Base-by-base conservation (phyloP, 495 filamentous ascomycete genomes). In the Talaromyces liani region DNA sequence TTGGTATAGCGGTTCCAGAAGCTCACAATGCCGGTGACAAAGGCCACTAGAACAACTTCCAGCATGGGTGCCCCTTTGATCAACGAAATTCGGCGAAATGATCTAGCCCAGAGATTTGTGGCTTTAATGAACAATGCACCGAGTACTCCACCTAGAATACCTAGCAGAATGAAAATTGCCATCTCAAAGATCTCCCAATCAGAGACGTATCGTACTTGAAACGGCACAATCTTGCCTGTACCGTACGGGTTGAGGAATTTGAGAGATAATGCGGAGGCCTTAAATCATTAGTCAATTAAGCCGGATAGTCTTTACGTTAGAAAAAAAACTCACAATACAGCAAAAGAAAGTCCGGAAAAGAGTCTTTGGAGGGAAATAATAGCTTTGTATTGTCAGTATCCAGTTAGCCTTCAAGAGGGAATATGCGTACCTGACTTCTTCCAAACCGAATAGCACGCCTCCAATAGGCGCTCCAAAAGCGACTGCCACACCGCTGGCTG, bases 291-390 rank as follows among this genome's bases (percentile, higher is more conserved):
- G 25, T 34, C 10, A 25, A 61, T 66, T 55, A 62, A 53, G 56
- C 7, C 14, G 64, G 45, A 64, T 64, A 51, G 25, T 20, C 4
- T 49, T 47, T 45, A 20, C 31, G 41, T 39, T 20, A 36, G 33
- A 45, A 54, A 25, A 54, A 25, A 41, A 47, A 71, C 77, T 69
- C 71, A 75, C 90, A 68, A 98, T 98, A 74, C 93, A 98, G 74
- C 92, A 97, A 76, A 97, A 98, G 79, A 98, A 98, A 1, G 94
- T 98, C 45, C 94, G 82, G 77, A 98, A 98, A 3, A 98, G 84
- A 2, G 93, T 97, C 76, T 98, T 98, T n/a, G 94, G 90, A 4
- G 93, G 94, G 73, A 97, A 97, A 72, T 97, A 98, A 73, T 98
- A 98, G 72, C 88, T 58, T 58, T 29, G 24, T 12, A 22, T 36